Evolutionary conservation across 2,329 filamentous ascomycete genomes (phyloP).

Genomic region (Sphaerulina populicola): DNA sequence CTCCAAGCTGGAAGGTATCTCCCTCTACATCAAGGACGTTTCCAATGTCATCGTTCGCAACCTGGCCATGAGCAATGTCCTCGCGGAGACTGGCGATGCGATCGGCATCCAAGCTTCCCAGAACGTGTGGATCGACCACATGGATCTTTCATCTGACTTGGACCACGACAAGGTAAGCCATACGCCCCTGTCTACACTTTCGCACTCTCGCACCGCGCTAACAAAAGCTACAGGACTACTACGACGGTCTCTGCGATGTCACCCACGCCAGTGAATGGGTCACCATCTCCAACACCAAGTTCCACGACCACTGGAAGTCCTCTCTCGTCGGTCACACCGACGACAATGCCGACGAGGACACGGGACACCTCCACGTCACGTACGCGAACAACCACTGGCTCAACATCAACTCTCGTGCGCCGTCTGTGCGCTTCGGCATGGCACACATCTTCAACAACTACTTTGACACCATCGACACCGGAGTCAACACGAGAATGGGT

Average conservation of each 20-base stretch:
- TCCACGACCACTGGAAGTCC: constrained; percentile 57
- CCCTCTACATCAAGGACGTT: constrained; percentile 42
- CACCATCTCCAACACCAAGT: constrained; percentile 43
- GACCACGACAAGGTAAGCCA: constrained; percentile 46
- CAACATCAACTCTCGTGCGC: constrained; percentile 57
- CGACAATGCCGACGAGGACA: constrained; percentile 51
- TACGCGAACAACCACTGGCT: constrained; percentile 59
- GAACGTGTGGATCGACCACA: constrained; percentile 59
- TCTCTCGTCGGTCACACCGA: constrained; percentile 54
- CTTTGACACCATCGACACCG: constrained; percentile 35
- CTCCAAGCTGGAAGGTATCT: constrained; percentile 39
- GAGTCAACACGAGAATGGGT: constrained; percentile 38
- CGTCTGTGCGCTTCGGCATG: constrained; percentile 58
- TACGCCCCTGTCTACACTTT: not conserved
- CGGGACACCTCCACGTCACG: constrained; percentile 54
- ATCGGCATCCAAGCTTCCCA: constrained; percentile 43
- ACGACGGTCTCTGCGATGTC: constrained; percentile 58
- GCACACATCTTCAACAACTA: constrained; percentile 53
- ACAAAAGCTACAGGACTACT: constrained; percentile 45
- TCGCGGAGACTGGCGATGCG: constrained; percentile 43
- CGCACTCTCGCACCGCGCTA: not conserved
- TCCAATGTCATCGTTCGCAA: constrained; percentile 53
- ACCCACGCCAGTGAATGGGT: constrained; percentile 57
- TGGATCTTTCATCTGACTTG: constrained; percentile 53
- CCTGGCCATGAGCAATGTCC: constrained; percentile 46